These are phyloP conservation scores for Globisporangium splendens DNA, from an alignment of 352 stramenopile species.

Conservation along the genomic window DNA sequence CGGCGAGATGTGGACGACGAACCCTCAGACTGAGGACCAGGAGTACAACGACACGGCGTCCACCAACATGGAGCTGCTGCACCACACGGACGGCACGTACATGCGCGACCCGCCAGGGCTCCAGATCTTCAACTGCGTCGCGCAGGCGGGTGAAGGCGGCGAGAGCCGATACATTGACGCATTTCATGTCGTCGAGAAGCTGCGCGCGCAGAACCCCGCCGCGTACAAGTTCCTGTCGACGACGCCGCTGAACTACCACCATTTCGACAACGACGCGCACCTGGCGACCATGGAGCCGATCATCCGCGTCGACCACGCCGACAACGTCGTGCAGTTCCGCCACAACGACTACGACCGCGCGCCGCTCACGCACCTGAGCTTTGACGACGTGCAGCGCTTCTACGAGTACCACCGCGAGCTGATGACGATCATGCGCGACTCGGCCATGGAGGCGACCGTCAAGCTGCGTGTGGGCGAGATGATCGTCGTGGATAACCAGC, in stretches of 20 bases:
- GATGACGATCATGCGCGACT: conserved; percentile 57
- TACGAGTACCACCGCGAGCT: conserved; percentile 75
- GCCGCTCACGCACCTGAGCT: conserved; percentile 72
- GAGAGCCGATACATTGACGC: conserved; percentile 80
- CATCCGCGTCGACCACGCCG: conserved; percentile 65
- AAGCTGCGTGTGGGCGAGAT: conserved; percentile 79
- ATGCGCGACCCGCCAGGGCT: conserved; percentile 82
- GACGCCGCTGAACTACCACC: conserved; percentile 74
- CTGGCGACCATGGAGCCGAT: conserved; percentile 78
- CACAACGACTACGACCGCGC: conserved; percentile 88
- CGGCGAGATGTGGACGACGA: conserved; percentile 88
- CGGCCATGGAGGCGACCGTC: conserved; percentile 52
- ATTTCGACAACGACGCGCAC: conserved; percentile 71
- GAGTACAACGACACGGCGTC: conserved; percentile 87
- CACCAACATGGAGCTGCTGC: conserved; percentile 79
- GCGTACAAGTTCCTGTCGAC: conserved; percentile 70
- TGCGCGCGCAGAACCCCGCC: conserved; percentile 48
- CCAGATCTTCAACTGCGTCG: conserved; percentile 89
- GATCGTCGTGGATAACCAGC: conserved; percentile 86
- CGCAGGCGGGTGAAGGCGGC: conserved; percentile 64
- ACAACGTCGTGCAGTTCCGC: conserved; percentile 80
- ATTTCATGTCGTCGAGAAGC: conserved; percentile 71
- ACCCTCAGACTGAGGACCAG: conserved; percentile 60
- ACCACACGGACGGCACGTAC: conserved; percentile 88
- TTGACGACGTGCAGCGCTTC: conserved; percentile 66